These are phyloP conservation scores for Globisporangium nagaii DNA, from an alignment of 352 stramenopile genomes.

Conservation along the genomic window DNA sequence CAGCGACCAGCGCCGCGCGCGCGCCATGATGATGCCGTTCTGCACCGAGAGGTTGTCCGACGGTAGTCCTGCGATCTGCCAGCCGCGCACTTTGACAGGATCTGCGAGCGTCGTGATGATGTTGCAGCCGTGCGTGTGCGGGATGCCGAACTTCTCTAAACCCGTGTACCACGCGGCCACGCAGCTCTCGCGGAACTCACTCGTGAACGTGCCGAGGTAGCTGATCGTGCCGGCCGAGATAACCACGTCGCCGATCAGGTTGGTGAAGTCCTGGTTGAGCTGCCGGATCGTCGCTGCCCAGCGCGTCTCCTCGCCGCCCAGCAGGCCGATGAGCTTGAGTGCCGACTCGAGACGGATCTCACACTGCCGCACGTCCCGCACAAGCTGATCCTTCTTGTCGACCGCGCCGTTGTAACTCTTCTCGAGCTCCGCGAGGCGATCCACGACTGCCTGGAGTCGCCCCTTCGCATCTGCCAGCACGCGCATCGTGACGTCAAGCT, in stretches of 20 bases:
- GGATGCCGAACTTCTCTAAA: slow-evolving; percentile 63
- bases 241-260: slow-evolving; percentile 89
- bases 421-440: slow-evolving; percentile 88
- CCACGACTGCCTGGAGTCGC: slow-evolving; percentile 74
- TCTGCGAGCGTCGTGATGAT: slow-evolving; percentile 88
- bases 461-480: slow-evolving; percentile 85
- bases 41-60: slow-evolving; percentile 89
- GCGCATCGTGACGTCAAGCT: slow-evolving; percentile 85
- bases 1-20: slow-evolving; percentile 85
- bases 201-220: slow-evolving; percentile 92
- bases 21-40: slow-evolving; percentile 92
- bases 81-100: slow-evolving; percentile 86
- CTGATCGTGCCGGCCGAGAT: slow-evolving; percentile 91
- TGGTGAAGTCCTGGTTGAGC: slow-evolving; percentile 75
- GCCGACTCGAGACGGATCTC: slow-evolving; percentile 87
- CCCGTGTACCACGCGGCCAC: slow-evolving; percentile 81
- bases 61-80: slow-evolving; percentile 89
- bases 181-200: slow-evolving; percentile 87
- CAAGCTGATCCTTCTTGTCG: slow-evolving; percentile 85
- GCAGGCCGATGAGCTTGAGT: slow-evolving; percentile 86
- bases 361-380: slow-evolving; percentile 73
- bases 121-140: slow-evolving; percentile 81
- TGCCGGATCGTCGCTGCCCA: slow-evolving; percentile 86
- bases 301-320: slow-evolving; percentile 87
- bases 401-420: slow-evolving; percentile 82